Conservation (phyloP, 495 filamentous ascomycete genomes). For the Evernia prunastri region DNA sequence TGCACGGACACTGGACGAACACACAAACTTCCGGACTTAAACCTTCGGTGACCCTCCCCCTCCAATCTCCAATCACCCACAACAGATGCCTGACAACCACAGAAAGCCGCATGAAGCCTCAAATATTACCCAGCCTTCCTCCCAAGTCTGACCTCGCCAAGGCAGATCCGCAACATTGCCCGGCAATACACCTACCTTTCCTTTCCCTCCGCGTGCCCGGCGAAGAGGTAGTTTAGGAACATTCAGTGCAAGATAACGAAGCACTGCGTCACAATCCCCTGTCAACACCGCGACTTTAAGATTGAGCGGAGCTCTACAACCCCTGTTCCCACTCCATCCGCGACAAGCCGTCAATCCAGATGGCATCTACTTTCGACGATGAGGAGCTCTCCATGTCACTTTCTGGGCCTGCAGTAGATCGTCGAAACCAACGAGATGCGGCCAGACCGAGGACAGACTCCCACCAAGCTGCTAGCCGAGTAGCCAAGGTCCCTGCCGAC, state of each 20-base stretch:
- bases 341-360: constrained; percentile 18
- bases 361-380: constrained; percentile 62
- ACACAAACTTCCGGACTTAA: not conserved
- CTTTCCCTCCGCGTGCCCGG: not conserved
- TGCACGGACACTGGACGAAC: not conserved
- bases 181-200: not conserved
- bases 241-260: not conserved
- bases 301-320: not conserved
- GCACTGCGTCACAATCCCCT: not conserved
- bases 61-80: not conserved
- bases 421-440: constrained; percentile 24
- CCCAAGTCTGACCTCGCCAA: not conserved
- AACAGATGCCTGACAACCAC: not conserved
- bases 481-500: constrained; percentile 26
- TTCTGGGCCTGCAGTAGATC: constrained; percentile 52
- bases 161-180: not conserved
- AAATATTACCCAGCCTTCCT: not conserved
- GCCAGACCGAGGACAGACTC: constrained; percentile 37
- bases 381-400: constrained; percentile 90
- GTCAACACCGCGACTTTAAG: not conserved
- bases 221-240: not conserved
- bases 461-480: constrained; percentile 23
- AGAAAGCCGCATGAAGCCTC: not conserved
- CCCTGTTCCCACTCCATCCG: not conserved
- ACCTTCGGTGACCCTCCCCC: not conserved